Conservation (phyloP, 1,139 yeast genomes). For the Kodamaea sp. region DNA sequence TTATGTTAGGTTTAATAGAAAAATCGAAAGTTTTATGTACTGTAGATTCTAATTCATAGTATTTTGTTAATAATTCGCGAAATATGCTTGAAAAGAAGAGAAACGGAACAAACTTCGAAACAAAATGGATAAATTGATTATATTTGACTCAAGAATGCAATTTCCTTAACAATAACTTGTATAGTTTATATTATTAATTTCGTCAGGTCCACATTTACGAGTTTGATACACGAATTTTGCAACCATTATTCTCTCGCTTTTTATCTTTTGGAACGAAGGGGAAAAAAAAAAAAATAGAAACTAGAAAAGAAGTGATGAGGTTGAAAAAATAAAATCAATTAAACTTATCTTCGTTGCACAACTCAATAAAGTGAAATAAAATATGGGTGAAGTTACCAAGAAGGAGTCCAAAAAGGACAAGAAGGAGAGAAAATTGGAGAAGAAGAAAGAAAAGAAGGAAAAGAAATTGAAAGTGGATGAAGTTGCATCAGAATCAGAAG, state of each 20-base stretch:
- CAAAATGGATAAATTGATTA: not conserved
- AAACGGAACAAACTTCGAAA: not conserved
- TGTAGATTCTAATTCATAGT: too few relatives aligned
- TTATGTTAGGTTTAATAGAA: too few relatives aligned
- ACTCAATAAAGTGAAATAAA: too few relatives aligned
- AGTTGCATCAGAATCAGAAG: slow-evolving; percentile 19
- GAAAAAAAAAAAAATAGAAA: slow-evolving; percentile 4
- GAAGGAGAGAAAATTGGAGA: slow-evolving; percentile 23
- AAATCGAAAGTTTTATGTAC: too few relatives aligned
- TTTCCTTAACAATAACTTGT: too few relatives aligned
- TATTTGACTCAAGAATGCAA: not conserved
- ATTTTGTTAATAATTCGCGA: too few relatives aligned
- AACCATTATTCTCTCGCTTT: slow-evolving; percentile 1
- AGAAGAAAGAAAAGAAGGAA: slow-evolving; percentile 13
- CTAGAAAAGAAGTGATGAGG: not conserved
- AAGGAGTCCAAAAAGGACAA: slow-evolving; percentile 27
- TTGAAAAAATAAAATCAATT: not conserved
- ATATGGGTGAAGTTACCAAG: slow-evolving; percentile 8
- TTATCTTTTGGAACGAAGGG: slow-evolving; percentile 1
- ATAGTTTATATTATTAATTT: too few relatives aligned
- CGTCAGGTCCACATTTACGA: too few relatives aligned
- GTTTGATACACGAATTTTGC: not conserved
- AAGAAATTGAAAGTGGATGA: slow-evolving; percentile 1
- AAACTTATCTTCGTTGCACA: too few relatives aligned
- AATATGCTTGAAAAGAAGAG: too few relatives aligned